Evolutionary conservation across 139 green algal species (phyloP).

Genomic region (Edaphochlamys debaryana): DNA sequence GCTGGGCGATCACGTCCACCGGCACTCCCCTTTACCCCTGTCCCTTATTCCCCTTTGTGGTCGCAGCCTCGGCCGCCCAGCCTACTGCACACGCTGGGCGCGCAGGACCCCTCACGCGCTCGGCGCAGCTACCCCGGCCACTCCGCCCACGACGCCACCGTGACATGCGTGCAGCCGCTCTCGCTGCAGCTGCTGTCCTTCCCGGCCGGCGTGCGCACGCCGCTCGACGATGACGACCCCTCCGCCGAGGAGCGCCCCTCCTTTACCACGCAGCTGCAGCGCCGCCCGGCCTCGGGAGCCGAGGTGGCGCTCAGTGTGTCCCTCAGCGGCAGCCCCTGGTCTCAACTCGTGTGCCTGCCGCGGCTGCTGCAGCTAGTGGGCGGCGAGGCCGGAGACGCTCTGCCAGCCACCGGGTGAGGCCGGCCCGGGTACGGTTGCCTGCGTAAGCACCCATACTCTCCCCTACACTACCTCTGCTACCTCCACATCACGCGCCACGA

Average conservation of each 20-base stretch:
- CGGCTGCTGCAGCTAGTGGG: no score
- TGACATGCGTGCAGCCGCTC: slow-evolving; percentile 20
- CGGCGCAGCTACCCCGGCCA: slow-evolving; percentile 50
- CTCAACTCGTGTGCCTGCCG: not conserved
- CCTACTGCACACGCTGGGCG: not conserved
- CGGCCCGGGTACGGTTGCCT: no score
- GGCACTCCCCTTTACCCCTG: no score
- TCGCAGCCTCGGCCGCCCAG: not conserved
- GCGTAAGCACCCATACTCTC: no score
- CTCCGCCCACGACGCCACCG: slow-evolving; percentile 17
- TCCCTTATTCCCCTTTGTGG: no score
- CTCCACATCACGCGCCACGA: no score
- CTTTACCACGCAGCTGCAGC: not conserved
- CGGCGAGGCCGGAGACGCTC: no score
- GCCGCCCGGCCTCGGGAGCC: not conserved
- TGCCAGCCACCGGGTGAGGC: no score
- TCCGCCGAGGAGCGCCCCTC: no score
- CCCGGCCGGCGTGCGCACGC: slow-evolving; percentile 27
- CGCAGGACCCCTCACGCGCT: no score
- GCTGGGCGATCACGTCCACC: no score
- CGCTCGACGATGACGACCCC: not conserved
- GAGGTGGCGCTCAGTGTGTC: slow-evolving; percentile 12
- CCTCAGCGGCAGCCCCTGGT: slow-evolving; percentile 49
- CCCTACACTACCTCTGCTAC: no score
- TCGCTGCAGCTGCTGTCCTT: slow-evolving; percentile 72